Evolutionary conservation across 352 stramenopile species (phyloP).

Genomic region (Phytophthora pini): DNA sequence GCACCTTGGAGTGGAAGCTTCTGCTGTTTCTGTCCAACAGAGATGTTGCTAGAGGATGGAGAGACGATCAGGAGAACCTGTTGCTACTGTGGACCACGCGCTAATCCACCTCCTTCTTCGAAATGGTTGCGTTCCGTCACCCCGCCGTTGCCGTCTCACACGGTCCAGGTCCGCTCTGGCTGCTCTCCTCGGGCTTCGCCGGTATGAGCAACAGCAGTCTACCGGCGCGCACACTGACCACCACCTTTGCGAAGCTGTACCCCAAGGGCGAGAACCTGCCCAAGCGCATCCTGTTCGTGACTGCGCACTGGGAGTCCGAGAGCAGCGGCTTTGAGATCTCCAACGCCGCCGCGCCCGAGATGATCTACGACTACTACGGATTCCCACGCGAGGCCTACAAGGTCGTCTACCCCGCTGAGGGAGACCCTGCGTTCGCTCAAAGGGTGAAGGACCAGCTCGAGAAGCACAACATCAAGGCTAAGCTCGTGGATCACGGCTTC

Average conservation of each 20-base stretch:
- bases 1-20: no score
- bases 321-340: constrained; percentile 48
- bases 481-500: constrained; percentile 64
- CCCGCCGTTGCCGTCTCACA: constrained; percentile 8
- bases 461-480: constrained; percentile 46
- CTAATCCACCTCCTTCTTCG: background rate
- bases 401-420: constrained; percentile 76
- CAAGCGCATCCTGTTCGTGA: constrained; percentile 84
- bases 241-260: constrained; percentile 41
- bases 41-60: no score
- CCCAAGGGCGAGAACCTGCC: constrained; percentile 43
- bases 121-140: constrained; percentile 7
- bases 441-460: constrained; percentile 66
- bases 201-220: constrained; percentile 29
- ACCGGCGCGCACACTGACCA: constrained; percentile 28
- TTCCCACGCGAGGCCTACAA: constrained; percentile 90
- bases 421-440: constrained; percentile 63
- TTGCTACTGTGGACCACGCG: no score
- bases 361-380: constrained; percentile 92
- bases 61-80: no score
- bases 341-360: constrained; percentile 46
- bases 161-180: constrained; percentile 14
- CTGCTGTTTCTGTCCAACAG: no score
- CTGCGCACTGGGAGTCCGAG: constrained; percentile 82
- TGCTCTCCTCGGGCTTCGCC: constrained; percentile 13